Base-by-base conservation (phyloP, 805 yeast species). In the Kodamaea kaohsiungensis region DNA sequence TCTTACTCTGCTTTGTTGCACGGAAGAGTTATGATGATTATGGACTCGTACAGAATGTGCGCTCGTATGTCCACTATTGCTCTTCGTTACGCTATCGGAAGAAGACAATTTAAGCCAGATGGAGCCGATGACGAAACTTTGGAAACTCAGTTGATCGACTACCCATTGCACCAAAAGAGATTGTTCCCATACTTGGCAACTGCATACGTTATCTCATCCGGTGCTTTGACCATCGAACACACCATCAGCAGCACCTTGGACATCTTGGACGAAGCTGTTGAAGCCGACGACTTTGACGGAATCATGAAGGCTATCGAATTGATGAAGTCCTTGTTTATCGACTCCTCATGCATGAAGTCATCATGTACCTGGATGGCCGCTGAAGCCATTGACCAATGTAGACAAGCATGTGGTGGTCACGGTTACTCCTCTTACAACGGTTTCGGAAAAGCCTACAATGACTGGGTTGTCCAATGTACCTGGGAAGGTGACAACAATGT, bases 401-500 rank as follows among this genome's bases (percentile, higher is more conserved):
- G 98, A 74, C 98, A 92, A 73, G 80, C 96, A 1, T 91, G 97
- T 72, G 97, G 98, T 69, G 98, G 98, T 33, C 97, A 89, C 71
- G 98, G 98, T 42, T 92, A 92, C 73, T 90, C 96, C 19, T 84
- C 91, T n/a, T 92, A 92, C 72, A 84, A 90, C 59, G 96, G 92
- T 1, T 89, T 92, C 67, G 97, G 96, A 42, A 89, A 87, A 67
- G 91, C 91, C 10, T 90, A 84, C 76, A 81, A 82, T 58, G 98
- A 92, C 70, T 93, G 96, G 90, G 97, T 89, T n/a, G 97, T 92
- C 42, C 97, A 92, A 75, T 91, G 97, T 72, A 92, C 98, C 16
- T 92, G 98, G 98, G 98, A 92, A 76, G 98, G 98, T 71, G 98
- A 92, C 71, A 92, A 92, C 76, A 91, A 86, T 65, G 87, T 92